Evolutionary conservation across 2,329 filamentous ascomycete species (phyloP).

Genomic region (Penicillium sp.): DNA sequence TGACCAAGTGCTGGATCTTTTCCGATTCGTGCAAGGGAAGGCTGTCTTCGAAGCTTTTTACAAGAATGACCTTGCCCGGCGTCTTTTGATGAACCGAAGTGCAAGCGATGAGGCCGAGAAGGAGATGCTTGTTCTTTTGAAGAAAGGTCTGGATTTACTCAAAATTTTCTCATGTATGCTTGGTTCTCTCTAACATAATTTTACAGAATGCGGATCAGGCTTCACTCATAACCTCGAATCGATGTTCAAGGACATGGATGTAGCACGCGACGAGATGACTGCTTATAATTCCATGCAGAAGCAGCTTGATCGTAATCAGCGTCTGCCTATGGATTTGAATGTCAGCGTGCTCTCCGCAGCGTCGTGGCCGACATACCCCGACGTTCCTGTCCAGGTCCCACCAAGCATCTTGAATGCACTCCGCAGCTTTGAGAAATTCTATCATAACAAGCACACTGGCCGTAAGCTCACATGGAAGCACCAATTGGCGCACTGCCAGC

Average conservation of each 20-base stretch:
- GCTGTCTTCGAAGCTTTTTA: constrained; percentile 99
- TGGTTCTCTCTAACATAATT: constrained; percentile 3
- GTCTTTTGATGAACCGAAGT: constrained; percentile 86
- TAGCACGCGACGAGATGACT: constrained; percentile 89
- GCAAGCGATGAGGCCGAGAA: constrained; percentile 93
- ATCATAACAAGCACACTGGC: constrained; percentile 85
- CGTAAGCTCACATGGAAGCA: constrained; percentile 90
- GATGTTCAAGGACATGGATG: constrained; percentile 98
- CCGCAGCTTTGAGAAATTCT: constrained; percentile 78
- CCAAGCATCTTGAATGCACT: constrained; percentile 72
- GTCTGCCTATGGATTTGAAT: constrained; percentile 66
- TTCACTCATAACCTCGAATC: constrained; percentile 98
- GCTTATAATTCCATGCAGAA: constrained; percentile 72
- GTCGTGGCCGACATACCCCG: constrained; percentile 90
- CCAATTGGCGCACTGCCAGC: constrained; percentile 82
- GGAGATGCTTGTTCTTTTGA: constrained; percentile 89
- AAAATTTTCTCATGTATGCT: not conserved
- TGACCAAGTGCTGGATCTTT: constrained; percentile 88
- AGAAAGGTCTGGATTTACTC: constrained; percentile 55
- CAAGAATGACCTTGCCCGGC: constrained; percentile 90
- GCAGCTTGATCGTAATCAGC: constrained; percentile 60
- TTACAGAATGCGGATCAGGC: constrained; percentile 79
- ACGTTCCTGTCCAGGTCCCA: constrained; percentile 73
- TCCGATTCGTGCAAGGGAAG: constrained; percentile 95
- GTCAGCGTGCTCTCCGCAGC: constrained; percentile 90